Conservation (phyloP, 768 basidiomycete genomes). For the Lanmaoa rubissima region DNA sequence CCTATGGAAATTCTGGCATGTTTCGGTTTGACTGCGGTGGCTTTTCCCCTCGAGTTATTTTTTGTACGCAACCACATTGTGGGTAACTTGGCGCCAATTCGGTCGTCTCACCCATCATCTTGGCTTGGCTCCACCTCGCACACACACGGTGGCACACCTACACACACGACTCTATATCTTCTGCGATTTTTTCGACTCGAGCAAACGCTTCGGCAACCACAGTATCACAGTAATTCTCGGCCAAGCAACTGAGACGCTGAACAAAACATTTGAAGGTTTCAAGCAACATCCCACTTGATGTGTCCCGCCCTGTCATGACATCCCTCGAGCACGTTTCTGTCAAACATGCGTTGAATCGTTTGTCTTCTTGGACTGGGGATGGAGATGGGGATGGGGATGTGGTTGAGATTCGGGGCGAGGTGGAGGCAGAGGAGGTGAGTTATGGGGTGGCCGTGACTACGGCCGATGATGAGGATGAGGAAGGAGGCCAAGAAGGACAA, state of each 20-base stretch:
- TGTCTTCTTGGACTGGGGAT: conserved; percentile 1
- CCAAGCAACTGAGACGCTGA: not conserved
- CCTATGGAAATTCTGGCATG: not conserved
- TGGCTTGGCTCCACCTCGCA: not conserved
- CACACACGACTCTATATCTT: not conserved
- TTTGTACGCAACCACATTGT: not conserved
- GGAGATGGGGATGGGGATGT: not conserved
- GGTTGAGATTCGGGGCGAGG: not conserved
- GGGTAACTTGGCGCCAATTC: not conserved
- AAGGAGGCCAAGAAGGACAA: not conserved
- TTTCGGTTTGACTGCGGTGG: not conserved
- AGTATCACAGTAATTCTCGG: not conserved
- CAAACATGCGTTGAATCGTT: conserved; percentile 11
- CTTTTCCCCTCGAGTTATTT: not conserved
- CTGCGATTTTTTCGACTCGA: not conserved
- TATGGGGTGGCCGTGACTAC: conserved; percentile 18
- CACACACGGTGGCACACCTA: not conserved
- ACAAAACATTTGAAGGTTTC: not conserved
- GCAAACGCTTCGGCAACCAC: not conserved
- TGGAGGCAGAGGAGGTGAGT: conserved; percentile 2
- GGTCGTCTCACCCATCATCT: not conserved
- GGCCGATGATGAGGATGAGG: conserved; percentile 4
- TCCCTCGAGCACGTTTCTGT: conserved; percentile 24
- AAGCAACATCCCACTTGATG: conserved; percentile 14
- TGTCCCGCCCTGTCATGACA: conserved; percentile 23